Evolutionary conservation across 1,139 yeast species (phyloP), one percentile per base, ranked within the genome.

Genomic region (Suhomyces anneliseae): DNA sequence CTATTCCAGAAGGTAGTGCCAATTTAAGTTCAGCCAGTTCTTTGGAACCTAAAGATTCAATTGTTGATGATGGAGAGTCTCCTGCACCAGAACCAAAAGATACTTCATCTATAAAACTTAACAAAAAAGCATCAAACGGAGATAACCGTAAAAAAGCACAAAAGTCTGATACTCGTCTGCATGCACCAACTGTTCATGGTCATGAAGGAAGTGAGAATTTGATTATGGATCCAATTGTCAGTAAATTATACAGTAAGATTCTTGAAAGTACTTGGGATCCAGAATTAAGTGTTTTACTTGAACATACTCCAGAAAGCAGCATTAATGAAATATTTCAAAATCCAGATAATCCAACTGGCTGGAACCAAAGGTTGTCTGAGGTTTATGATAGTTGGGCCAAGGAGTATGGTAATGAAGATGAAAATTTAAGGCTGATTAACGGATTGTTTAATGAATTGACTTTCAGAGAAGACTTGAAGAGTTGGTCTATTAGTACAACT

Each of bases 261-360:
- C 78, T 85, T 57, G 84, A 85, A 48, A 75, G 87, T 36, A 79
- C 88, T 0, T 90, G 96, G 96, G 90, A 87, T 57, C 82, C 85
- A 1, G 80, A 85, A 48, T 85, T 90, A 32, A 68, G 68, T 44
- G 57, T 62, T 2, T 56, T 75, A 12, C 82, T 88, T 43, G 93
- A 87, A 53, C 81, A 78, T 50, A 74, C 86, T 9, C 95, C 97
- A 0, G 79, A 79, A 42, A 86, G 82, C 47, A 82, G 93, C 54
- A 76, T 90, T 9, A 82, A 83, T 38, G 95, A 89, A 61, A 86
- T 92, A 2, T 79, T 90, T 51, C 76, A 79, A 24, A 64, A 66
- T 40, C 88, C 87, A 24, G 88, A 92, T 1, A 79, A 81, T 14
- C 54, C 56, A 7, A 33, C 47, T 45, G 95, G 93, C 0, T 86